phyloP scores from a whole-genome alignment of 192 early-diverging fungal genomes.

The Coemansia sp. region DNA sequence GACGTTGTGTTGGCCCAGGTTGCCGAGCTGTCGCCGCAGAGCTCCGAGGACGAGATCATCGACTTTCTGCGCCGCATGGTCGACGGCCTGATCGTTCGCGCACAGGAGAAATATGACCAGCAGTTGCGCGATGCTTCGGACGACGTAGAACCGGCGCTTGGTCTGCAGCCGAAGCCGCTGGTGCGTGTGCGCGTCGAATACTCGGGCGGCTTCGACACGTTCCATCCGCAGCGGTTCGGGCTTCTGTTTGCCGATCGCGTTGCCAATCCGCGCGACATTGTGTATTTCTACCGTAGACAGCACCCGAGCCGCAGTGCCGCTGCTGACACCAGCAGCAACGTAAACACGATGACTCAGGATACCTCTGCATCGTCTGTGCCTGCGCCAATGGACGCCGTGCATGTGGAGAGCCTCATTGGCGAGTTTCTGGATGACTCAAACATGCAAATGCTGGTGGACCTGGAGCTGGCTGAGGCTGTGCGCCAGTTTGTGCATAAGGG shows the following conservation, averaged over 20 bases:
- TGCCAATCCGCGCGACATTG: constrained; percentile 86
- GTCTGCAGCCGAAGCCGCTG: constrained; percentile 64
- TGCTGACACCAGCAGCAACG: not conserved
- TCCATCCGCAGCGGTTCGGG: constrained; percentile 87
- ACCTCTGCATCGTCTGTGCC: constrained; percentile 40
- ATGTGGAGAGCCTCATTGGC: constrained; percentile 75
- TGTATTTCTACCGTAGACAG: constrained; percentile 73
- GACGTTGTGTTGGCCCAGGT: constrained; percentile 63
- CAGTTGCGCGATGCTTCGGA: constrained; percentile 26
- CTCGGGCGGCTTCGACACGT: constrained; percentile 75
- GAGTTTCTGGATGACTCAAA: constrained; percentile 70
- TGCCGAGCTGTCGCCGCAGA: constrained; percentile 51
- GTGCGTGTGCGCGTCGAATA: constrained; percentile 89
- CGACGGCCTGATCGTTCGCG: constrained; percentile 64
- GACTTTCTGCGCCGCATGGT: constrained; percentile 51
- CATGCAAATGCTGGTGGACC: constrained; percentile 72
- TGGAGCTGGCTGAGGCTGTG: constrained; percentile 74
- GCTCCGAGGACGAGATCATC: constrained; percentile 60
- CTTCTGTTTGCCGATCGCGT: constrained; percentile 74
- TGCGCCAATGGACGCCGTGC: constrained; percentile 66
- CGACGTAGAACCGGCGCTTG: constrained; percentile 37
- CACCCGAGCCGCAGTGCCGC: not conserved
- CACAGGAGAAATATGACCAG: constrained; percentile 62
- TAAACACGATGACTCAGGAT: constrained; percentile 9
- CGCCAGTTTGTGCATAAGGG: constrained; percentile 81